Base-by-base conservation (phyloP, 495 filamentous ascomycete species). In the Immersiella caudata region DNA sequence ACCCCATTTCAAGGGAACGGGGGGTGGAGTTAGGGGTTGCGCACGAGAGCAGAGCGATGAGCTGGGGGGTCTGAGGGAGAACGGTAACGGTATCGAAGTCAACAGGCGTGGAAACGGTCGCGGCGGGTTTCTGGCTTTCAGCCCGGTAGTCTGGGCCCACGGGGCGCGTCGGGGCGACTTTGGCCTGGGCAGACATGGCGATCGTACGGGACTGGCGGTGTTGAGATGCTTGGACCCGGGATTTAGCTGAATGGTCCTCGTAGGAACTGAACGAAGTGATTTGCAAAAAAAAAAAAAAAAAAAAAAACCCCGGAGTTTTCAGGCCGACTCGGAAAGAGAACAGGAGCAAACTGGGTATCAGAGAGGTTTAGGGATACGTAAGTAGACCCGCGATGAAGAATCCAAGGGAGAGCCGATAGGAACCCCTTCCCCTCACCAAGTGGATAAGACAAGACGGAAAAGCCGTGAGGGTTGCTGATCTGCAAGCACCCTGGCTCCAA, bases 11-110 rank as follows among this genome's bases (percentile, higher is more conserved):
- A 20, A 60, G 29, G 14, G 46, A 20, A 24, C 26, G 16, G 24
- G n/a, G n/a, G 2, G 51, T 66, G 51, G 40, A 62, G 49, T 64
- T 67, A 73, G 76, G 65, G 73, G 68, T 50, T 21, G 86, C 93
- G 82, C 87, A 99, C 95, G 95, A 97, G 78, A 98, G 86, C 65
- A 98, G 87, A 61, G 95, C 93, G 78, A 98, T 98, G 71, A 99
- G 86, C 82, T 99, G 95, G 50, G 95, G 93, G 12, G 96, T 97
- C 79, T 98, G 96, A 22, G 92, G 86, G 29, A 98, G 85, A 68
- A 94, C 89, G 73, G 92, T 90, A 66, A 98, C 93, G 82, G 96
- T 97, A 36, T 92, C 88, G 72, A 91, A 89, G 22, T 88, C 76
- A n/a, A 97, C 87, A 68, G 83, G 82, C 36, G 89, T 93, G 16